Percentiles rank a stretch among this genome's conserved stretches.
These are phyloP conservation scores for Paramyrothecium roridum DNA, from an alignment of 2,329 filamentous ascomycete genomes.

Conservation along the genomic window DNA sequence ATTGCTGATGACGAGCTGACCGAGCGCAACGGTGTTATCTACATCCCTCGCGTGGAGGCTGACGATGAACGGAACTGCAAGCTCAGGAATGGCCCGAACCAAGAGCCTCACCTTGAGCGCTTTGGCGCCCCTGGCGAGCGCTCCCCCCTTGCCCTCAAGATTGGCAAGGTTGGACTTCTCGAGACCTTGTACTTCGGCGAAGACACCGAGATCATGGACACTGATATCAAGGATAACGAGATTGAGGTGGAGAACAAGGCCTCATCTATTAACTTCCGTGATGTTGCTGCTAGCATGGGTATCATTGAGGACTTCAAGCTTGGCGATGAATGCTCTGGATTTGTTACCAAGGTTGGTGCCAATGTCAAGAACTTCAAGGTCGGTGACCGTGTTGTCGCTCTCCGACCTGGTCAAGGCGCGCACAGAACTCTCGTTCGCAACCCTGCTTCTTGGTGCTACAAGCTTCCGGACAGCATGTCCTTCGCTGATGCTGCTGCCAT, in stretches of 20 bases:
- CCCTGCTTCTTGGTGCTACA: conserved; percentile 20
- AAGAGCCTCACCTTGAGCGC: conserved; percentile 14
- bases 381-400: conserved; percentile 27
- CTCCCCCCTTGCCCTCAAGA: conserved; percentile 9
- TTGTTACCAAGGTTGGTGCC: conserved; percentile 14
- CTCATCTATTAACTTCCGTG: conserved; percentile 29
- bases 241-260: conserved; percentile 27
- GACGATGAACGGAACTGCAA: conserved; percentile 18
- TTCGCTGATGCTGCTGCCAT: conserved; percentile 20
- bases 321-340: conserved; percentile 21
- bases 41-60: conserved; percentile 16
- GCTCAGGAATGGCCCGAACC: conserved; percentile 16
- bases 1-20: conserved; percentile 16
- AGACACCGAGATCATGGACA: conserved; percentile 13
- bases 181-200: conserved; percentile 23
- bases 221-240: conserved; percentile 12
- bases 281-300: conserved; percentile 27
- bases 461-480: conserved; percentile 20
- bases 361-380: conserved; percentile 13
- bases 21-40: conserved; percentile 16
- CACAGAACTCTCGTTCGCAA: conserved; percentile 23
- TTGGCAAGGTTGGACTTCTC: conserved; percentile 18
- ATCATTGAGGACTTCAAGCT: conserved; percentile 15
- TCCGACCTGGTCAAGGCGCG: conserved; percentile 12
- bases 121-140: conserved; percentile 7